Percentiles rank a stretch among this genome's conserved stretches.
Evolutionary conservation across 306 rosid genomes (phyloP).

Genomic region (Medicago arabica): DNA sequence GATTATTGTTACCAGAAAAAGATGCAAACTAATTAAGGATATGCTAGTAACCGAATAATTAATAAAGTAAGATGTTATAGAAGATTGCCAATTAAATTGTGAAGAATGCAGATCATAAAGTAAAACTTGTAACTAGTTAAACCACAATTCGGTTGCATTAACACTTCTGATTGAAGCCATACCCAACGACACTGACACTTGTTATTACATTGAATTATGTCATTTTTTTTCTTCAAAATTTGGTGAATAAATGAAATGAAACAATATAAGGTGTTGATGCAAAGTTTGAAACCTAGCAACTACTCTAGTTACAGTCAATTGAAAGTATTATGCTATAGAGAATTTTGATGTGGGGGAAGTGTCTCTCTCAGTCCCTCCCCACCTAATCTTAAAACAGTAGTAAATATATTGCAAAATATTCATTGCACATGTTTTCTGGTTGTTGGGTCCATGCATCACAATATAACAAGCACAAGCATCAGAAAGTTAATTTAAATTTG

Average conservation of each 20-base stretch:
- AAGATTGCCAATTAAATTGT: no score
- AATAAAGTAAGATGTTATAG: no score
- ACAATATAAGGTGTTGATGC: constrained; percentile 13
- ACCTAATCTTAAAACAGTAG: constrained; percentile 6
- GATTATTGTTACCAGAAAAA: no score
- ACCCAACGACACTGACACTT: no score
- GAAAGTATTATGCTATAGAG: not conserved
- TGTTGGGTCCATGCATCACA: constrained; percentile 43
- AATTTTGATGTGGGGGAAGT: constrained; percentile 13
- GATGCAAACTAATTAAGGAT: no score
- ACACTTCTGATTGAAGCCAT: no score
- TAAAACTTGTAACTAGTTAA: no score
- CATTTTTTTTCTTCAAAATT: no score
- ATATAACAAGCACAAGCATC: constrained; percentile 38
- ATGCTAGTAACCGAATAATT: no score
- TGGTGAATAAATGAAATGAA: not conserved
- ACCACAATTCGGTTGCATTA: no score
- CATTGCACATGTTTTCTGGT: constrained; percentile 47
- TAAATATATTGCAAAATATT: constrained; percentile 37
- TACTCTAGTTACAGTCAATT: not conserved
- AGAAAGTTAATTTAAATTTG: constrained; percentile 35
- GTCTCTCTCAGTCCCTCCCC: not conserved
- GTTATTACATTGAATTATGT: no score
- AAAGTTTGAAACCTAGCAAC: constrained; percentile 6
- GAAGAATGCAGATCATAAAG: no score